Evolutionary conservation across 495 filamentous ascomycete species (phyloP), one percentile per base, ranked within the genome.

Genomic region (Xeromyces bisporus): DNA sequence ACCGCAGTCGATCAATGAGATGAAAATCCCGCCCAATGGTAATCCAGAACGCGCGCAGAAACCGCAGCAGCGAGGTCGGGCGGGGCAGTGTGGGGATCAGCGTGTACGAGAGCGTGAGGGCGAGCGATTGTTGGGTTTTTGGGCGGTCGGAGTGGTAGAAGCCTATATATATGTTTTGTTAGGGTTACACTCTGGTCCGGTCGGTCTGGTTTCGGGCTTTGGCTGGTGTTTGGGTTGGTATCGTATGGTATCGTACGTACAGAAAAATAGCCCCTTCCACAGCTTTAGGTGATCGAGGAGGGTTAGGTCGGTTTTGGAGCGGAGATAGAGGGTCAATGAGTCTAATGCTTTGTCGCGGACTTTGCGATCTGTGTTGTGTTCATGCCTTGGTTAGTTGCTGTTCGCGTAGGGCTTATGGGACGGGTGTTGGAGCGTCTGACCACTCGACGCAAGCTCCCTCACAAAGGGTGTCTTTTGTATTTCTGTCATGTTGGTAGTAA

Each of bases 251-350:
- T 21, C 6, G 7, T 8, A 46, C 53, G 6, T 56, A 76, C 84
- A 89, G 68, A 79, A 96, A 61, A 91, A 96, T 15, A 97, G 72
- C 21, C 87, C 89, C 55, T 93, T 93, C 84, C 86, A 93, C 37
- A 97, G 67, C 58, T 94, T 93, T 33, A 91, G 64, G 18, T 81
- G 61, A 29, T 97, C 87, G 40, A 91, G 53, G 12, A 73, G 62
- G 9, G 69, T 60, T 33, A 97, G 71, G 21, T 67, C 55, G 15
- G 69, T 69, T 18, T 70, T 69, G 12, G 73, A 71, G 35, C 58
- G 57, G 45, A 97, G 73, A 58, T 79, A 97, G 25, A 70, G 68
- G 24, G 74, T 74, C 7, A 97, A 72, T 29, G 79, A 85, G 17
- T 65, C 57, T 46, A 96, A 69, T 32, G 84, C 82, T 28, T 73